Conservation (phyloP, 2,329 filamentous ascomycete genomes). For the Colletotrichum camelliae region DNA sequence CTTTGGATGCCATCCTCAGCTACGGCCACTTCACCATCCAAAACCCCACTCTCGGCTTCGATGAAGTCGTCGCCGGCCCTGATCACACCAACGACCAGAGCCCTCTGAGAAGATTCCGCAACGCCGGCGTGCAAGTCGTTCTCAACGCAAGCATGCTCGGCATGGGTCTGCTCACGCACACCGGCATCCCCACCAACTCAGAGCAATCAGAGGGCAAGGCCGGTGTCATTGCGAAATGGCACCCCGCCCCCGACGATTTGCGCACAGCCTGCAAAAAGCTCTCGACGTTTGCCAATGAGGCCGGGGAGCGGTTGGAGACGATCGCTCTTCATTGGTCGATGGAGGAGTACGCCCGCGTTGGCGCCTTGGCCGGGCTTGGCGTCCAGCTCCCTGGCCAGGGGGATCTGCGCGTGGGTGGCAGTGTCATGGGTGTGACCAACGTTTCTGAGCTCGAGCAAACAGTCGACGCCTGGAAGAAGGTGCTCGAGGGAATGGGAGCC, state of each 20-base stretch:
- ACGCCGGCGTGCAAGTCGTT: constrained; percentile 80
- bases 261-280: constrained; percentile 68
- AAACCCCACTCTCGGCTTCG: constrained; percentile 53
- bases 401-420: constrained; percentile 52
- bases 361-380: constrained; percentile 45
- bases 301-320: constrained; percentile 78
- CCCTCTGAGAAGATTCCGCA: constrained; percentile 63
- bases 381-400: constrained; percentile 4
- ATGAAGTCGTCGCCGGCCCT: constrained; percentile 90
- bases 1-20: constrained; percentile 7
- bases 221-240: constrained; percentile 82
- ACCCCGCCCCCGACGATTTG: constrained; percentile 78
- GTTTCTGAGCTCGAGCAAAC: constrained; percentile 69
- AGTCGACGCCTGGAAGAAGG: constrained; percentile 60
- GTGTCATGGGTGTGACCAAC: constrained; percentile 71
- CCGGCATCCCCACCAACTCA: constrained; percentile 59
- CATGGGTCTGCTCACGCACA: constrained; percentile 85
- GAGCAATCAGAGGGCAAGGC: constrained; percentile 52
- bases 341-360: constrained; percentile 62
- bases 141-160: constrained; percentile 88
- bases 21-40: constrained; percentile 20
- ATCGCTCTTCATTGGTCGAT: constrained; percentile 85
- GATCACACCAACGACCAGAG: constrained; percentile 92
- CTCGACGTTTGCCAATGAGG: constrained; percentile 65
- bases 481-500: constrained; percentile 47